Conservation (phyloP, 495 filamentous ascomycete genomes). For the Neurospora tetrasperma region DNA sequence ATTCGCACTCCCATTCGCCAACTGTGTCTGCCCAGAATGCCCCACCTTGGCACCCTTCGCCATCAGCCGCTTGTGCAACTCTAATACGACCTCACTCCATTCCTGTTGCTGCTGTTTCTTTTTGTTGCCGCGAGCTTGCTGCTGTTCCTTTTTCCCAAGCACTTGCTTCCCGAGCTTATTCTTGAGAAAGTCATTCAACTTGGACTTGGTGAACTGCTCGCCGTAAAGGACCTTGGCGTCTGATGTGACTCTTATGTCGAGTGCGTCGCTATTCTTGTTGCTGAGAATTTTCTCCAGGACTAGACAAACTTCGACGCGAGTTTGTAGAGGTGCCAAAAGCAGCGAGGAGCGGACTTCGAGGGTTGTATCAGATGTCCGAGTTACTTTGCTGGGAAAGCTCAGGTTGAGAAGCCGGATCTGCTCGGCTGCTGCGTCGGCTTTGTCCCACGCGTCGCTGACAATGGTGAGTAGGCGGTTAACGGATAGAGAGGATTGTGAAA, state of each 20-base stretch:
- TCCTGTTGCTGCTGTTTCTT: slow-evolving; percentile 21
- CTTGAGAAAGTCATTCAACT: slow-evolving; percentile 50
- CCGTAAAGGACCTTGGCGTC: slow-evolving; percentile 53
- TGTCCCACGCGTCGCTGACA: slow-evolving; percentile 51
- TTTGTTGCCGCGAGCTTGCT: slow-evolving; percentile 8
- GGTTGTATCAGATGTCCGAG: slow-evolving; percentile 45
- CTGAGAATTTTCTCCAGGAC: slow-evolving; percentile 12
- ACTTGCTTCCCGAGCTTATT: slow-evolving; percentile 33
- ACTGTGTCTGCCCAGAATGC: background rate
- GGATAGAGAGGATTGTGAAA: slow-evolving; percentile 38
- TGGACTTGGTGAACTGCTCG: slow-evolving; percentile 51
- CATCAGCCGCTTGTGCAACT: slow-evolving; percentile 45
- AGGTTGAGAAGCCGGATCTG: slow-evolving; percentile 45
- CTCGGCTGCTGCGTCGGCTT: slow-evolving; percentile 38
- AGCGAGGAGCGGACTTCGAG: slow-evolving; percentile 43
- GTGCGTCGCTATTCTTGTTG: slow-evolving; percentile 13
- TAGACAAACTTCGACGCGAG: slow-evolving; percentile 49
- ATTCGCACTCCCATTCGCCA: background rate
- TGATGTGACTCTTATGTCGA: slow-evolving; percentile 37
- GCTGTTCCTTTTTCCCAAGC: slow-evolving; percentile 19
- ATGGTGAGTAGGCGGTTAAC: slow-evolving; percentile 44
- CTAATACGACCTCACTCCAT: slow-evolving; percentile 48
- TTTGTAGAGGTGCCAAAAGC: slow-evolving; percentile 47
- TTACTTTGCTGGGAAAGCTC: slow-evolving; percentile 42
- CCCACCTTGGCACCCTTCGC: slow-evolving; percentile 41